phyloP scores from a whole-genome alignment of 2,329 filamentous ascomycete species.

The Penicillium sp. region DNA sequence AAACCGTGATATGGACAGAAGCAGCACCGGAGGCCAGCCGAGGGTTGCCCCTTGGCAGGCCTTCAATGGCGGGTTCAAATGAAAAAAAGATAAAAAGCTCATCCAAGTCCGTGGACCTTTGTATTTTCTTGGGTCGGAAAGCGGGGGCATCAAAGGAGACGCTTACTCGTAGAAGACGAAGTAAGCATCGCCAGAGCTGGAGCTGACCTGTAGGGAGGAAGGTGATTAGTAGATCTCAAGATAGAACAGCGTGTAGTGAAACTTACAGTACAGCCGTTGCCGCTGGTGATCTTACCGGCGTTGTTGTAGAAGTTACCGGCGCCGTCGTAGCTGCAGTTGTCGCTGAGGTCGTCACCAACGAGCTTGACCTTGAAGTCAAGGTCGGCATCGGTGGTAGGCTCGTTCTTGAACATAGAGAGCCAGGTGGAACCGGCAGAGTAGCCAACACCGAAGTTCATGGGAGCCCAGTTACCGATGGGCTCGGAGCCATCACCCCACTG shows the following conservation, averaged over 20 bases:
- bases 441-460: constrained; percentile 80
- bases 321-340: constrained; percentile 62
- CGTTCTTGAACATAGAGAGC: constrained; percentile 81
- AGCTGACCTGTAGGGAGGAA: constrained; percentile 42
- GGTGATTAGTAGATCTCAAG: constrained; percentile 6
- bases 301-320: constrained; percentile 60
- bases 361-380: constrained; percentile 81
- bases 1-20: constrained; percentile 31
- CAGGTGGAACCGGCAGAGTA: constrained; percentile 66
- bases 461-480: constrained; percentile 76
- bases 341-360: constrained; percentile 59
- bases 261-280: constrained; percentile 78
- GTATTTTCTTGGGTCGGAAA: constrained; percentile 6
- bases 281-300: constrained; percentile 41
- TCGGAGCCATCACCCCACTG: constrained; percentile 66
- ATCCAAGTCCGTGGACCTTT: constrained; percentile 13
- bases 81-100: constrained; percentile 7
- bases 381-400: constrained; percentile 65
- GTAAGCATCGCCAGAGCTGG: constrained; percentile 50
- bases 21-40: constrained; percentile 9
- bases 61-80: constrained; percentile 2
- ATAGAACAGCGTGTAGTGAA: not conserved
- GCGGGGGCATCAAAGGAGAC: constrained; percentile 2
- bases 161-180: constrained; percentile 44
- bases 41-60: constrained; percentile 6